Evolutionary conservation across 495 filamentous ascomycete genomes (phyloP), one percentile per base, ranked within the genome.

Genomic region (Lasiosphaeria miniovina): DNA sequence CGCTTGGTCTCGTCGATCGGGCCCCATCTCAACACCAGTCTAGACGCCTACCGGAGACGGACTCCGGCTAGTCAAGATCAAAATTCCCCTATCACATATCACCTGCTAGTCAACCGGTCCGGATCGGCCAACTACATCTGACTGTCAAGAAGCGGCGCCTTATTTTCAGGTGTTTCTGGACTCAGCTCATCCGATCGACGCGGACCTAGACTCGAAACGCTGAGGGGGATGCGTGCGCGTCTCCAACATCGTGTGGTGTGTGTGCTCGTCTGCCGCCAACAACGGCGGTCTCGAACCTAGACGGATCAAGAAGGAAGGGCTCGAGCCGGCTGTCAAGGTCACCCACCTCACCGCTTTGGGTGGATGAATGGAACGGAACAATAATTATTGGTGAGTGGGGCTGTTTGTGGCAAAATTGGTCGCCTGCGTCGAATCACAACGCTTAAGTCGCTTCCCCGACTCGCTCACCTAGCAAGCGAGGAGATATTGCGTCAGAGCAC

Each of bases 371-470:
- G 33, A 52, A 64, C 49, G 43, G 55, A 51, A 57, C 24, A 59
- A 58, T 49, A 64, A 55, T 40, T 50, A 52, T 53, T 54, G 51
- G 38, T 49, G 57, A 49, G 64, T 64, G 66, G 68, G 57, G 36
- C 57, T 24, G 24, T 32, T 12, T 40, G 66, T 71, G 68, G 66
- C 68, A 61, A 68, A 61, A 49, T n/a, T 34, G 40, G 46, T 56
- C 17, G n/a, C 14, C 36, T 50, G 11, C 36, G 52, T 55, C 66
- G 64, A 71, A 71, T 71, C 64, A 69, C 17, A 31, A 31, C 10
- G 61, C 50, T 54, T 15, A 15, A 33, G 58, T 46, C 53, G 52
- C 38, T 54, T 36, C 56, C 36, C 49, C 51, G 35, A 36, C 43
- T 62, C 38, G 12, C 57, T n/a, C 12, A 5, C 50, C 55, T 49